These are phyloP conservation scores for Schwanniomyces yamadae DNA, from an alignment of 805 yeast species.

Conservation along the genomic window DNA sequence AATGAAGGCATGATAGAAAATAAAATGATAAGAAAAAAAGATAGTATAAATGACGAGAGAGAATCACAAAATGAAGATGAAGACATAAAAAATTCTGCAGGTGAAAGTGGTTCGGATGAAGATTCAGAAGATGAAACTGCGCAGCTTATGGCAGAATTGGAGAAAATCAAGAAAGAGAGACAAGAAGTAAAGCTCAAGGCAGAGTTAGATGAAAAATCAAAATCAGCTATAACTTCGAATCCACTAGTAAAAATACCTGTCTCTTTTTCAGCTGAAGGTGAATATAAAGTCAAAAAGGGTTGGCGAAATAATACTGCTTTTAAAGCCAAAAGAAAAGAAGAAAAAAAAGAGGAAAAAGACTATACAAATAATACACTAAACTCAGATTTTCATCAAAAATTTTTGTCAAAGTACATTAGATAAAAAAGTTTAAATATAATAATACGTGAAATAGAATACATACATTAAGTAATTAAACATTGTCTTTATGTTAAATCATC, in stretches of 20 bases:
- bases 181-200: conserved; percentile 11
- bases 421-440: conserved; percentile 9
- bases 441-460: conserved; percentile 1
- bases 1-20: neutral
- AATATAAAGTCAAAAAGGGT: conserved; percentile 18
- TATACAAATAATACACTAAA: conserved; percentile 34
- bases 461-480: neutral
- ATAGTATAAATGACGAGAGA: neutral
- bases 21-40: neutral
- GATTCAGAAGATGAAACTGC: conserved; percentile 17
- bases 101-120: conserved; percentile 7
- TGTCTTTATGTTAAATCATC: conserved; percentile 26
- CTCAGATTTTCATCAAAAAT: conserved; percentile 35
- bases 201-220: conserved; percentile 4
- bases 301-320: conserved; percentile 32
- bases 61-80: conserved; percentile 1
- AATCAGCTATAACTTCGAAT: conserved; percentile 9
- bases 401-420: conserved; percentile 33
- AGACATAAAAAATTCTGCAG: conserved; percentile 1
- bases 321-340: conserved; percentile 10
- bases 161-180: conserved; percentile 16
- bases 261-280: conserved; percentile 8
- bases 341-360: conserved; percentile 5
- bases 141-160: conserved; percentile 17
- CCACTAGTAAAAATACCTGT: conserved; percentile 12